A percentile compares a stretch with the other conserved stretches of the same genome.
Evolutionary conservation across 2,329 filamentous ascomycete genomes (phyloP).

Genomic region (Waltergamsia citrina): DNA sequence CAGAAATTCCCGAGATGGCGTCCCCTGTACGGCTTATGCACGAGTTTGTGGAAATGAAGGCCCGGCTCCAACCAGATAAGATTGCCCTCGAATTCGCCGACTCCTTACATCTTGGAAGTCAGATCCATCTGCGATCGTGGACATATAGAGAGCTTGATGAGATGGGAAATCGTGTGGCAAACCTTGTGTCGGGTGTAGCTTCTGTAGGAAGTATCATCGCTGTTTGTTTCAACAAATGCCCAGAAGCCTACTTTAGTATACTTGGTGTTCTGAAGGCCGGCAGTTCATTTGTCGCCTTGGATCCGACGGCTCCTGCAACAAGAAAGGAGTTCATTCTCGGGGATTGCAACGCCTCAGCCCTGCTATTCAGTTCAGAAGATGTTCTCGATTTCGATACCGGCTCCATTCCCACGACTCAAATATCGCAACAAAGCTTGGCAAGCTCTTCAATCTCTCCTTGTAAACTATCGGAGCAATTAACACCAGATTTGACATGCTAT

Average conservation of each 20-base stretch:
- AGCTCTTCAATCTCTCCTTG: constrained; percentile 8
- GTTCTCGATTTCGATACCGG: constrained; percentile 20
- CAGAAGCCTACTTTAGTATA: constrained; percentile 75
- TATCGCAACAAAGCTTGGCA: too few species aligned
- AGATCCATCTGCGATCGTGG: constrained; percentile 40
- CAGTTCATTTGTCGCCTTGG: constrained; percentile 72
- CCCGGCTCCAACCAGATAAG: constrained; percentile 43
- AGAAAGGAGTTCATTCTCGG: constrained; percentile 69
- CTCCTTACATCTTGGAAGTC: constrained; percentile 28
- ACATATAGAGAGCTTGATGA: constrained; percentile 64
- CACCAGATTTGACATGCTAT: constrained; percentile 57
- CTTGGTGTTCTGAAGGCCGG: constrained; percentile 76
- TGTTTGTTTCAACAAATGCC: constrained; percentile 76
- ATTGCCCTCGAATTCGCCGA: constrained; percentile 69
- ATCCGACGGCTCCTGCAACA: constrained; percentile 60
- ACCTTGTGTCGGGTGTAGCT: constrained; percentile 45
- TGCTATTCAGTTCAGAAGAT: constrained; percentile 43
- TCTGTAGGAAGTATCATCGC: constrained; percentile 55
- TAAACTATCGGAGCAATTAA: constrained; percentile 9
- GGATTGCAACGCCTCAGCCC: constrained; percentile 58
- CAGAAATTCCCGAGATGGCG: constrained; percentile 46
- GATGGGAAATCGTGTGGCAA: constrained; percentile 63
- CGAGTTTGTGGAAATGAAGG: constrained; percentile 64
- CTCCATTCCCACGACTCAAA: too few species aligned
- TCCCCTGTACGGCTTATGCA: constrained; percentile 58